Percentiles rank a stretch among this genome's conserved stretches.
Evolutionary conservation across 495 filamentous ascomycete species (phyloP).

Genomic region (Annulohypoxylon bovei): DNA sequence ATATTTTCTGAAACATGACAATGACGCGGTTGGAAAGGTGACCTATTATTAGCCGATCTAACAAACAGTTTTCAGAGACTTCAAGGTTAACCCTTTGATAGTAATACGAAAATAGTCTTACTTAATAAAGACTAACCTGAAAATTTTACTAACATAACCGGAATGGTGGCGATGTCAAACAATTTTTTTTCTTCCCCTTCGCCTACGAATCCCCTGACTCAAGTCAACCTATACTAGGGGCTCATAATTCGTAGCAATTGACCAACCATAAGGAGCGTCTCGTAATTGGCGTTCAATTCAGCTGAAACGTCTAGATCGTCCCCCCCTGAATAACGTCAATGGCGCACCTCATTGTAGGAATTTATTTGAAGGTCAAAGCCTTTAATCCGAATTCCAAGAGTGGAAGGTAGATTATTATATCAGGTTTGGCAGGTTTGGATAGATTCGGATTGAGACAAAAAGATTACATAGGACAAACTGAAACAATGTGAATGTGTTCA

Average conservation of each 20-base stretch:
- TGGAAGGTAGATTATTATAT: constrained; percentile 1
- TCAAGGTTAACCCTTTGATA: background rate
- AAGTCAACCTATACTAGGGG: constrained; percentile 5
- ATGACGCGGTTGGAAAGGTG: background rate
- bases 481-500: background rate
- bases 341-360: constrained; percentile 14
- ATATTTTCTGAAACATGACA: constrained; percentile 30
- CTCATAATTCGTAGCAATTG: constrained; percentile 21
- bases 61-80: background rate
- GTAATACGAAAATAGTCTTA: constrained; percentile 10
- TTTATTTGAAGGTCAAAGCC: constrained; percentile 8
- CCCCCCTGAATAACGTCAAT: constrained; percentile 37
- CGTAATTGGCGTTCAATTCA: constrained; percentile 25
- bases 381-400: background rate
- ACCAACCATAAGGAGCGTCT: constrained; percentile 21
- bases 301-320: constrained; percentile 36
- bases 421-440: background rate
- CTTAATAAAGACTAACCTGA: constrained; percentile 2
- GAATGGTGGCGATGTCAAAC: constrained; percentile 10
- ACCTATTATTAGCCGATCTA: constrained; percentile 11
- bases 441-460: background rate
- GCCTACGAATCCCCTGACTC: constrained; percentile 19
- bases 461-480: background rate
- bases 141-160: constrained; percentile 7
- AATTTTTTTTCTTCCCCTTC: background rate